Percentiles rank a stretch among this genome's conserved stretches.
These are phyloP conservation scores for Sporothrix sp. DNA, from an alignment of 2,329 filamentous ascomycete species.

Conservation along the genomic window DNA sequence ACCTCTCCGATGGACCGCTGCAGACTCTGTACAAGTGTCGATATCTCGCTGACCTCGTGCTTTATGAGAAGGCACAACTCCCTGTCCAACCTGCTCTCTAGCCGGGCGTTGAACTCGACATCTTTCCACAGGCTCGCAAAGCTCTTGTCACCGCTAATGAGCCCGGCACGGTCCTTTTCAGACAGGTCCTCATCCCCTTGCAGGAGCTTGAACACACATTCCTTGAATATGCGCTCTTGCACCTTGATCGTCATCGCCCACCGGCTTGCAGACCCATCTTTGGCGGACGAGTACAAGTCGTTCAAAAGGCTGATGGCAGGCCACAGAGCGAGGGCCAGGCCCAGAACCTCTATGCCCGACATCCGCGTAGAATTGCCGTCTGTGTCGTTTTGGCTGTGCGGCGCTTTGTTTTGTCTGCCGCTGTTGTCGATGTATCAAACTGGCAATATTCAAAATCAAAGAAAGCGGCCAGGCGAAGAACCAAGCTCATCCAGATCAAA, in stretches of 20 bases:
- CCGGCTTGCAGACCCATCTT: conserved; percentile 10
- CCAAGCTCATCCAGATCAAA: too few species aligned
- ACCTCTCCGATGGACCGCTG: conserved; percentile 7
- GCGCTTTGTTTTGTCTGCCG: not conserved
- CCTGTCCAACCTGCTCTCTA: conserved; percentile 13
- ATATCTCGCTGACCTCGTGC: conserved; percentile 13
- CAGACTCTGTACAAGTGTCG: conserved; percentile 7
- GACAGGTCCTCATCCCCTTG: conserved; percentile 16
- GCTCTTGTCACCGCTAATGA: conserved; percentile 12
- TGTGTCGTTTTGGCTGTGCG: not conserved
- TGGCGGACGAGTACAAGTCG: conserved; percentile 10
- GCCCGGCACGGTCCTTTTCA: conserved; percentile 14
- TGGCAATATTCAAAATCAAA: not conserved
- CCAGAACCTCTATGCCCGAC: conserved; percentile 15
- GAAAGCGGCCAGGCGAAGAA: too few species aligned
- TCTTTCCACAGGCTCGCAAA: conserved; percentile 15
- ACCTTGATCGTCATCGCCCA: conserved; percentile 15
- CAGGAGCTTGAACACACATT: conserved; percentile 13
- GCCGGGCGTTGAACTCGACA: conserved; percentile 12
- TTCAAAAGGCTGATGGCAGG: conserved; percentile 11
- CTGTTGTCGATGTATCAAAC: not conserved
- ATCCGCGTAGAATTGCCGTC: not conserved
- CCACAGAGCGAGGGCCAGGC: conserved; percentile 16
- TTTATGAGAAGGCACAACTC: conserved; percentile 14
- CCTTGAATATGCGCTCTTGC: conserved; percentile 17